phyloP scores from a whole-genome alignment of 164 flowering plant genomes.

The grape (Vitis vinifera) region ASM3070453v1 NC_081814.1:26905501-26906000 shows the following conservation, averaged over 20 bases:
- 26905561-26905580: slow-evolving; percentile 99
- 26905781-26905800: slow-evolving; percentile 64
- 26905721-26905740: slow-evolving; percentile 99
- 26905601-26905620: slow-evolving; percentile 61
- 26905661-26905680: not conserved
- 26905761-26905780: slow-evolving; percentile 90
- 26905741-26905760: slow-evolving; percentile 99
- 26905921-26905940: slow-evolving; percentile 99
- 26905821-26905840: not conserved
- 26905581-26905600: slow-evolving; percentile 99
- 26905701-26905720: slow-evolving; percentile 99
- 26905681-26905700: slow-evolving; percentile 86
- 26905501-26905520: not conserved
- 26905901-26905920: slow-evolving; percentile 99
- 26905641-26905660: too few species aligned
- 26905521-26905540: slow-evolving; percentile 41
- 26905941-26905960: slow-evolving; percentile 99
- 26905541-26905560: slow-evolving; percentile 96
- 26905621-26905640: not conserved
- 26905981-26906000: slow-evolving; percentile 90
- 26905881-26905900: slow-evolving; percentile 99
- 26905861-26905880: slow-evolving; percentile 97
- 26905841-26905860: slow-evolving; percentile 28
- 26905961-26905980: slow-evolving; percentile 99
- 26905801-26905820: not conserved